Conservation (phyloP, 1,284 basidiomycete genomes). For the Austroboletus rostrupii region DNA sequence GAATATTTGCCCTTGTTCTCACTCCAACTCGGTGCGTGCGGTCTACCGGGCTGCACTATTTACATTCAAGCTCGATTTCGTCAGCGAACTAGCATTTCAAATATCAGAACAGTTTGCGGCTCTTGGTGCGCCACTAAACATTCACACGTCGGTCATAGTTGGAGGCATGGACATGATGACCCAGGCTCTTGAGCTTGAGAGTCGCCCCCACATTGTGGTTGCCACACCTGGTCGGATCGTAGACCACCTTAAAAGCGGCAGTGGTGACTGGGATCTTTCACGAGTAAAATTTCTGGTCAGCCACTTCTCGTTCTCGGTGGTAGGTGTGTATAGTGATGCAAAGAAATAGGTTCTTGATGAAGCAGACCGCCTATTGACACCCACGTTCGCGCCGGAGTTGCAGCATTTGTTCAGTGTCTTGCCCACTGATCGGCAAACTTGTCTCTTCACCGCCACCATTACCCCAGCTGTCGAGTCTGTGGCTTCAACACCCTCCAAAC, state of each 20-base stretch:
- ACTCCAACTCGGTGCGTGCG: constrained; percentile 85
- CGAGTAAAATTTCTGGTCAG: constrained; percentile 83
- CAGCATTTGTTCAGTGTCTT: constrained; percentile 76
- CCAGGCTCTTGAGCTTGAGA: constrained; percentile 84
- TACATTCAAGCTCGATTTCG: constrained; percentile 2
- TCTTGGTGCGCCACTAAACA: constrained; percentile 76
- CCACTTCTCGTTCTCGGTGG: constrained; percentile 7
- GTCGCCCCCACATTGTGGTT: constrained; percentile 89
- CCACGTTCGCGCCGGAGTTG: constrained; percentile 88
- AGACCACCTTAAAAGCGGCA: constrained; percentile 82
- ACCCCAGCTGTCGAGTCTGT: constrained; percentile 84
- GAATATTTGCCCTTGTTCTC: constrained; percentile 88
- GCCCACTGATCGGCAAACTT: constrained; percentile 87
- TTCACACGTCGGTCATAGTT: constrained; percentile 86
- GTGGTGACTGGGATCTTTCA: constrained; percentile 80
- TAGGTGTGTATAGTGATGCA: background rate
- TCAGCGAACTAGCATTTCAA: constrained; percentile 93
- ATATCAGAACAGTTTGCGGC: constrained; percentile 95
- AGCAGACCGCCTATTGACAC: constrained; percentile 89
- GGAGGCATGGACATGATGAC: constrained; percentile 99
- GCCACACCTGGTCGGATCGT: constrained; percentile 96
- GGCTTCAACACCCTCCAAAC: constrained; percentile 68
- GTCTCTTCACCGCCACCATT: constrained; percentile 94
- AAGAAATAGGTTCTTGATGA: constrained; percentile 84
- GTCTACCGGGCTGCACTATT: background rate